Evolutionary conservation across 306 rosid genomes (phyloP).

Genomic region (Cicer cuneatum): DNA sequence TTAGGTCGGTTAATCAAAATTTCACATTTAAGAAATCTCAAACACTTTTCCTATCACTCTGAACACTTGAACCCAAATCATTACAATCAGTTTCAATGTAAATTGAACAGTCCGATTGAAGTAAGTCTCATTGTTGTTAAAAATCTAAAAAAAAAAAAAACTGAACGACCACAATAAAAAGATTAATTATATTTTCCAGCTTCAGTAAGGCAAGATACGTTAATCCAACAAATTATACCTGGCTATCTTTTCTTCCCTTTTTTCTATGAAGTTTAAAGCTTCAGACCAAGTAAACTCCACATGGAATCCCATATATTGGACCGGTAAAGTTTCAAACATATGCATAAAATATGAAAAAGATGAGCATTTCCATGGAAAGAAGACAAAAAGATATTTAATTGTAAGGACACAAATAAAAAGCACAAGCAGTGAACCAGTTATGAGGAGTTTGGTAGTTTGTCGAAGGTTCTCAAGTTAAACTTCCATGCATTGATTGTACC

Average conservation of each 20-base stretch:
- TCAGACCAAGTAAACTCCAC: conserved; percentile 95
- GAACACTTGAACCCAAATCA: conserved; percentile 7
- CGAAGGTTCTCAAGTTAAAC: not conserved
- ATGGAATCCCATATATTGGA: conserved; percentile 88
- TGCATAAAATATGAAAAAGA: conserved; percentile 17
- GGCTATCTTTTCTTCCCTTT: conserved; percentile 75
- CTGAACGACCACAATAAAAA: conserved; percentile 17
- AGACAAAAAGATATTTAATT: conserved; percentile 30
- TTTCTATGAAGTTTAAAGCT: conserved; percentile 73
- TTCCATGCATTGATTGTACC: conserved; percentile 4
- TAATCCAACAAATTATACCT: conserved; percentile 55
- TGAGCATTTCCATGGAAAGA: conserved; percentile 11
- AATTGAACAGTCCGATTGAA: conserved; percentile 6
- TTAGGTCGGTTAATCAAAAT: not conserved
- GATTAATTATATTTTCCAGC: not conserved
- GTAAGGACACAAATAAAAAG: conserved; percentile 10
- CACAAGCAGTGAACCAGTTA: conserved; percentile 10
- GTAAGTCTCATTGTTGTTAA: conserved; percentile 24
- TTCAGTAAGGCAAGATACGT: conserved; percentile 22
- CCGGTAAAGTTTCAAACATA: conserved; percentile 53
- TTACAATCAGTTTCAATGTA: conserved; percentile 31
- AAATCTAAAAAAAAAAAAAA: not conserved
- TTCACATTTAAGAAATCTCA: conserved; percentile 1
- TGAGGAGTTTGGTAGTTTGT: conserved; percentile 3
- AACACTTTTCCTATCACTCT: not conserved